Conservation (phyloP, 306 rosid genomes). For the Inga leiocalycina region DNA sequence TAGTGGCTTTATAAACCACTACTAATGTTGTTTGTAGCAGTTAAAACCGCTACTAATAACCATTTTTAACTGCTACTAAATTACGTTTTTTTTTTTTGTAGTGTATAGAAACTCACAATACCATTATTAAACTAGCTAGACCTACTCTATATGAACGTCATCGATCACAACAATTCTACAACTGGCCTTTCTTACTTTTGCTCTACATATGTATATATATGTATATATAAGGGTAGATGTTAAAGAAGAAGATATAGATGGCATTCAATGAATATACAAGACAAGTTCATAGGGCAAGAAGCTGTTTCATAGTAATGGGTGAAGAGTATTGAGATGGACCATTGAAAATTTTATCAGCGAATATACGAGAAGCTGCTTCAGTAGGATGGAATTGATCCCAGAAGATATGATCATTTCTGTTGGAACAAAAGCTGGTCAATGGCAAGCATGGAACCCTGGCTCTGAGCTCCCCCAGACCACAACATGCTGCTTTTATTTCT, state of each 20-base stretch:
- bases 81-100: no score
- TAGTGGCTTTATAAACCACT: no score
- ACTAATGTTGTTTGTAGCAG: no score
- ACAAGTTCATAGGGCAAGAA: slow-evolving; percentile 33
- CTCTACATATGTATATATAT: no score
- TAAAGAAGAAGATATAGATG: neutral
- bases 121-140: no score
- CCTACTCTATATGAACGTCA: neutral
- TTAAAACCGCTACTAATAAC: no score
- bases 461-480: slow-evolving; percentile 66
- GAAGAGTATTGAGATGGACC: slow-evolving; percentile 51
- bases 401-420: slow-evolving; percentile 66
- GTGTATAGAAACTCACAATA: no score
- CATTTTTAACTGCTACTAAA: no score
- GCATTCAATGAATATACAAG: neutral
- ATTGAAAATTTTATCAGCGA: slow-evolving; percentile 49
- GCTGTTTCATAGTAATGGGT: slow-evolving; percentile 59
- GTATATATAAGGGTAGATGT: neutral
- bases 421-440: slow-evolving; percentile 49
- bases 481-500: slow-evolving; percentile 70
- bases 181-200: neutral
- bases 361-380: slow-evolving; percentile 49
- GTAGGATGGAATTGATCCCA: slow-evolving; percentile 87
- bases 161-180: no score
- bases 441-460: slow-evolving; percentile 56